phyloP scores from a whole-genome alignment of 23 red algal species.

The Gracilaria gracilis region DNA sequence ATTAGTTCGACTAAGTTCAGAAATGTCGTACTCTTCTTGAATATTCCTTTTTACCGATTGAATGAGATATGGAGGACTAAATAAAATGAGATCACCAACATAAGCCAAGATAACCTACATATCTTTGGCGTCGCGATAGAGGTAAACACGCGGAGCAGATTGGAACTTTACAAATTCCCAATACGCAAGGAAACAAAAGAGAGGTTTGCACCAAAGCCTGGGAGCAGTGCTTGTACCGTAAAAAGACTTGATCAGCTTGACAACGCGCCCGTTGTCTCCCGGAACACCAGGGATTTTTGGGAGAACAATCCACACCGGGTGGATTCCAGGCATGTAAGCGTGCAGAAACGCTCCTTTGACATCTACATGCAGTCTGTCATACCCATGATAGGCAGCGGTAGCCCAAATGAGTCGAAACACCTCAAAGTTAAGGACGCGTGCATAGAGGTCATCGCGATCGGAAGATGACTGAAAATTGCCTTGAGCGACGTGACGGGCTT shows the following conservation, averaged over 20 bases:
- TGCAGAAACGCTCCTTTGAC: conserved; percentile 9
- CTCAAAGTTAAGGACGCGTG: conserved; percentile 24
- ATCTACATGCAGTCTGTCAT: conserved; percentile 18
- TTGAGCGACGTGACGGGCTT: conserved; percentile 38
- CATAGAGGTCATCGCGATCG: not conserved
- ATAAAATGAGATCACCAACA: conserved; percentile 17
- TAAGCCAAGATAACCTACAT: conserved; percentile 20
- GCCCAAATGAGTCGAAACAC: not conserved
- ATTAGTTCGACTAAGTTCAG: not conserved
- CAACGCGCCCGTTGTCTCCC: not conserved
- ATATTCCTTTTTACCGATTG: not conserved
- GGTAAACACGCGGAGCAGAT: not conserved
- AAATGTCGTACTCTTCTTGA: not conserved
- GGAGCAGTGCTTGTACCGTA: not conserved
- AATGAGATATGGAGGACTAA: not conserved
- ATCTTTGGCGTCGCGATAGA: not conserved
- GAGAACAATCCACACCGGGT: conserved; percentile 13
- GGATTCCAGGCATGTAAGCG: conserved; percentile 3
- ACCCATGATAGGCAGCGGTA: not conserved
- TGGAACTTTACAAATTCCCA: not conserved
- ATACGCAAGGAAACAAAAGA: not conserved
- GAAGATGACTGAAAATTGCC: conserved; percentile 31
- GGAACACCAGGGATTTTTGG: not conserved
- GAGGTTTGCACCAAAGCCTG: not conserved
- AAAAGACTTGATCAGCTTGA: not conserved